Conservation (phyloP, 768 basidiomycete species). For the Xerocomus brunneocitrinus region DNA sequence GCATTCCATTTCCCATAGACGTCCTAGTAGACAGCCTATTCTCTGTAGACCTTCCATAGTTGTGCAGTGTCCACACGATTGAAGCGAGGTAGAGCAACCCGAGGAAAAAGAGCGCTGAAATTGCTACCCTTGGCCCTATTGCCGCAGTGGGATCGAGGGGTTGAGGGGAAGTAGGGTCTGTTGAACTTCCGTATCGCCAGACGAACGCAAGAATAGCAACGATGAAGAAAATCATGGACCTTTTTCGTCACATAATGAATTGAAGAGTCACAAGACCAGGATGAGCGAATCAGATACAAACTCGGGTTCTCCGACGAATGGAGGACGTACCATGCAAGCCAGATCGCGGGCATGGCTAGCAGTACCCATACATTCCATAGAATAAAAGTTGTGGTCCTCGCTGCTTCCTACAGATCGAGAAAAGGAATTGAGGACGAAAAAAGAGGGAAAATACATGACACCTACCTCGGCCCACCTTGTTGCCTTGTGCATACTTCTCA, state of each 20-base stretch:
- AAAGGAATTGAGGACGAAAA: background rate
- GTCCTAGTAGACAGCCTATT: background rate
- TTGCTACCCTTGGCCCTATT: slow-evolving; percentile 49
- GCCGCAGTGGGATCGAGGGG: slow-evolving; percentile 37
- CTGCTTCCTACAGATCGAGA: slow-evolving; percentile 46
- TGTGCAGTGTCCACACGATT: slow-evolving; percentile 58
- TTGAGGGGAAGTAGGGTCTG: slow-evolving; percentile 33
- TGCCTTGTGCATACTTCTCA: slow-evolving; percentile 69
- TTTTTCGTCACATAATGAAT: background rate
- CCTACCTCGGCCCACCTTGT: slow-evolving; percentile 68
- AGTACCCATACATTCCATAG: slow-evolving; percentile 69
- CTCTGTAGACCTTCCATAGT: slow-evolving; percentile 40
- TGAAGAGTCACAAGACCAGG: background rate
- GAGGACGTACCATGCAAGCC: slow-evolving; percentile 58
- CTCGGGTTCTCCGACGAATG: background rate
- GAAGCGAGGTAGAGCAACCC: slow-evolving; percentile 59
- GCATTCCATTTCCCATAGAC: background rate
- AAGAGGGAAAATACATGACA: background rate
- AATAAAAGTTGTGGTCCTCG: slow-evolving; percentile 42
- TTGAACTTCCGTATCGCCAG: slow-evolving; percentile 55
- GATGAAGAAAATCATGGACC: slow-evolving; percentile 64
- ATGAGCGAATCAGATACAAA: background rate
- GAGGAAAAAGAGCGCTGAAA: slow-evolving; percentile 51
- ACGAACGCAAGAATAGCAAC: slow-evolving; percentile 60
- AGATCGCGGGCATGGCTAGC: slow-evolving; percentile 61